Base-by-base conservation (phyloP, 2,329 filamentous ascomycete genomes). In the Graphiopsis chlorocephala region DNA sequence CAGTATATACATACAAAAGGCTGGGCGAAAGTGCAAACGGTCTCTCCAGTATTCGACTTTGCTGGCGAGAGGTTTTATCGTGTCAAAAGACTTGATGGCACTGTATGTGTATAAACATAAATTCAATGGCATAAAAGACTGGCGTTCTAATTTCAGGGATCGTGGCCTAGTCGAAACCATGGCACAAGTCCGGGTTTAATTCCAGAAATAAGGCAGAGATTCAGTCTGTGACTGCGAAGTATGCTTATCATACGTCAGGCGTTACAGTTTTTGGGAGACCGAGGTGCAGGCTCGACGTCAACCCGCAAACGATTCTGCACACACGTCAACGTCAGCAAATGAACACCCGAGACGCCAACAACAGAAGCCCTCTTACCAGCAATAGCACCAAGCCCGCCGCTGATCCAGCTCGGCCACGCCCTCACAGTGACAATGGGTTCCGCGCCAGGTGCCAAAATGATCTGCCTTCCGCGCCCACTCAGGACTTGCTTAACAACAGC, bases 401-500 rank as follows among this genome's bases (percentile, higher is more conserved):
- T 65, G 17, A 67, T 15, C 68, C 68, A 71, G 17, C 63, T 59
- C 33, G 69, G 69, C 64, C 65, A 69, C 3, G 52, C 66, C 17
- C 68, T 62, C 7, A 69, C 26, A 29, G 60, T 61, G 0, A 62
- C 23, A 2, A 71, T 12, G 17, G 52, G 66, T 8, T 55, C 57
- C 11, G 68, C 61, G 12, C 66, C 70, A 28, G 67, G 64, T 11
- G 77, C 77, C 28, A 82, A 64, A 31, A 81, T 70, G 42, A 82
- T 66, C 67, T 81, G 79, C 25, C 76, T 77, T 61, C 79, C 77
- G 66, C 72, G 75, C 15, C 74, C 74, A 60, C 72, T 74, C 48
- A 82, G 63, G 26, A 82, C 77, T 68, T 82, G 80, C 59, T 77
- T 74, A 1, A 80, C 77, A 63, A 83, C 78, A 15, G 77, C 76